phyloP scores from a whole-genome alignment of 140 eudicot genomes.

The Ambrosia hybrid region DNA sequence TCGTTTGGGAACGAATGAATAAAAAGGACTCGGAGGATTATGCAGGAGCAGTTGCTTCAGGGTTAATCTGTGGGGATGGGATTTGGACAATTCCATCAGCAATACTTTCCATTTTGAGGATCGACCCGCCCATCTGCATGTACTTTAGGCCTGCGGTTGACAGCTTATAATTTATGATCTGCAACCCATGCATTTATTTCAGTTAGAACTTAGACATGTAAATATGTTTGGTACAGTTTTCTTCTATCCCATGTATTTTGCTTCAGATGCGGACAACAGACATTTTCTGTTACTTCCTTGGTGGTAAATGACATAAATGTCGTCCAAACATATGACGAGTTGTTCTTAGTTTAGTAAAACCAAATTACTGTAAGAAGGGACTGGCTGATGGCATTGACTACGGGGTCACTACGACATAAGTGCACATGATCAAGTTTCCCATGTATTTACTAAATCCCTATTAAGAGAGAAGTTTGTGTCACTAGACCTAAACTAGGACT shows the following conservation, averaged over 20 bases:
- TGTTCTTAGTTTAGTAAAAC: neutral
- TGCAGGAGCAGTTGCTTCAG: slow-evolving; percentile 86
- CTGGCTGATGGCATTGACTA: neutral
- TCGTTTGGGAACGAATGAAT: slow-evolving; percentile 57
- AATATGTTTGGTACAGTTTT: neutral
- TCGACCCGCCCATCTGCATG: slow-evolving; percentile 88
- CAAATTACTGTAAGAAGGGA: neutral
- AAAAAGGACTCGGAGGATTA: slow-evolving; percentile 60
- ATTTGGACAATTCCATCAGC: slow-evolving; percentile 88
- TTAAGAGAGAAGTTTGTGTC: too few relatives aligned
- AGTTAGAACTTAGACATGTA: neutral
- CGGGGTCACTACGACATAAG: neutral
- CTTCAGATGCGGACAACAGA: neutral
- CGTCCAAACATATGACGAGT: neutral
- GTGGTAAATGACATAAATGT: neutral
- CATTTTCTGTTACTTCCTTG: neutral
- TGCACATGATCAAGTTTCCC: too few relatives aligned
- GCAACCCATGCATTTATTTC: neutral
- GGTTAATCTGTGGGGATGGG: slow-evolving; percentile 35
- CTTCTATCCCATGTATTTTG: slow-evolving; percentile 1
- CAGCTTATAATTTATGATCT: slow-evolving; percentile 20
- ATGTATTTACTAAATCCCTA: too few relatives aligned
- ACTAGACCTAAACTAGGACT: too few relatives aligned
- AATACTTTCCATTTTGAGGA: slow-evolving; percentile 60
- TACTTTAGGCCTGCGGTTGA: slow-evolving; percentile 64